phyloP scores from a whole-genome alignment of 805 yeast species.

The Saturnispora besseyi region DNA sequence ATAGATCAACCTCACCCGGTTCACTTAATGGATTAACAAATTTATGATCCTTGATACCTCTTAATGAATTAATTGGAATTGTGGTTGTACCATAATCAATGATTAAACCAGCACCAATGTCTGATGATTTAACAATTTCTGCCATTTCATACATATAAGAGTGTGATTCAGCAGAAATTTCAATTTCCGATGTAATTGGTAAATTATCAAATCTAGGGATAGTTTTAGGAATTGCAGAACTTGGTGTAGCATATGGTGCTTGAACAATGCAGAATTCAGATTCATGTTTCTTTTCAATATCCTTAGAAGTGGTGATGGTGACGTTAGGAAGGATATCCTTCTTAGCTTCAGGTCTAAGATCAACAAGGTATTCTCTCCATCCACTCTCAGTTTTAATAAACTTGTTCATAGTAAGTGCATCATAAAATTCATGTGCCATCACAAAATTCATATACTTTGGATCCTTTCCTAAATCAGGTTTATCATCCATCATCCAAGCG shows the following conservation, averaged over 20 bases:
- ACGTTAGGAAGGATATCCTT: slow-evolving; percentile 15
- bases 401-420: slow-evolving; percentile 72
- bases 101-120: slow-evolving; percentile 55
- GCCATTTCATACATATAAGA: slow-evolving; percentile 46
- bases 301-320: slow-evolving; percentile 13
- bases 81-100: slow-evolving; percentile 70
- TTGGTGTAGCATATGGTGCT: slow-evolving; percentile 52
- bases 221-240: slow-evolving; percentile 47
- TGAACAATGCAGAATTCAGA: slow-evolving; percentile 46
- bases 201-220: slow-evolving; percentile 43
- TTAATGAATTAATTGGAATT: slow-evolving; percentile 60
- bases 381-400: slow-evolving; percentile 55
- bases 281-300: slow-evolving; percentile 9
- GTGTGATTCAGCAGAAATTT: slow-evolving; percentile 68
- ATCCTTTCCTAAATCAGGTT: slow-evolving; percentile 33
- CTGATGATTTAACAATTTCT: slow-evolving; percentile 25
- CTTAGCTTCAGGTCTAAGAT: slow-evolving; percentile 28
- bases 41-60: slow-evolving; percentile 67
- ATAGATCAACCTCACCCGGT: slow-evolving; percentile 75
- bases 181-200: slow-evolving; percentile 51
- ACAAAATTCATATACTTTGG: slow-evolving; percentile 43
- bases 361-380: slow-evolving; percentile 75
- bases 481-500: slow-evolving; percentile 48
- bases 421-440: slow-evolving; percentile 81
- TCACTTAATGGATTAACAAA: slow-evolving; percentile 65